Conservation (phyloP, 2,329 filamentous ascomycete species). For the Monosporascus sp. region DNA sequence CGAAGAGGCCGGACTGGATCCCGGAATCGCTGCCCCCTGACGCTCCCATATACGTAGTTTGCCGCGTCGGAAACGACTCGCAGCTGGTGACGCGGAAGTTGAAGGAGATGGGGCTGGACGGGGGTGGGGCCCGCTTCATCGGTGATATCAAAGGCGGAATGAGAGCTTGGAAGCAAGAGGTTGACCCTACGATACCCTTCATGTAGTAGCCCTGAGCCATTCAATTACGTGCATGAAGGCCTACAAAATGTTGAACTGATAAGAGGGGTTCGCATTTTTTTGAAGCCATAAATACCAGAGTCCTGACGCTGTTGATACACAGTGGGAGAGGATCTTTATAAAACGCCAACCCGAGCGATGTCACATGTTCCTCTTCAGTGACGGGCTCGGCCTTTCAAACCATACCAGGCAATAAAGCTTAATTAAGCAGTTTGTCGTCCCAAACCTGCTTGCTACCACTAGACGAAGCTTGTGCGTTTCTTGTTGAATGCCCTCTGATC, state of each 20-base stretch:
- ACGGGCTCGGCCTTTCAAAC: not conserved
- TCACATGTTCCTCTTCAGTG: not conserved
- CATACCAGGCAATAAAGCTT: not conserved
- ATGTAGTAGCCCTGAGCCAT: conserved; percentile 28
- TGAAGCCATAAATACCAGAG: conserved; percentile 17
- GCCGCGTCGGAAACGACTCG: conserved; percentile 73
- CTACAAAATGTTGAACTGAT: conserved; percentile 1
- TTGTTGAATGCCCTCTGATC: conserved; percentile 96
- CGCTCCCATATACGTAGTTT: conserved; percentile 64
- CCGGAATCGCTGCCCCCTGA: conserved; percentile 32
- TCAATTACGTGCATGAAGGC: conserved; percentile 2
- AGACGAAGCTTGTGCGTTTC: conserved; percentile 67
- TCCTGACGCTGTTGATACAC: conserved; percentile 20
- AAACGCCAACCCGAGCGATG: conserved; percentile 18
- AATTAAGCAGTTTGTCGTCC: not conserved
- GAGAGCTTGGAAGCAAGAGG: conserved; percentile 63
- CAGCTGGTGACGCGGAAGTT: conserved; percentile 63
- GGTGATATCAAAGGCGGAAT: conserved; percentile 70
- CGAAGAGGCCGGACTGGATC: conserved; percentile 30
- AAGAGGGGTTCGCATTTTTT: conserved; percentile 20
- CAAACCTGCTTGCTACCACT: conserved; percentile 14
- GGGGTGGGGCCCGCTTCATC: conserved; percentile 51
- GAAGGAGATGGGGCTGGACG: conserved; percentile 53
- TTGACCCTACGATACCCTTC: conserved; percentile 56
- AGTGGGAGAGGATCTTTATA: conserved; percentile 19